Base-by-base conservation (phyloP, 2,329 filamentous ascomycete genomes). In the Hymenoscyphus albidus region DNA sequence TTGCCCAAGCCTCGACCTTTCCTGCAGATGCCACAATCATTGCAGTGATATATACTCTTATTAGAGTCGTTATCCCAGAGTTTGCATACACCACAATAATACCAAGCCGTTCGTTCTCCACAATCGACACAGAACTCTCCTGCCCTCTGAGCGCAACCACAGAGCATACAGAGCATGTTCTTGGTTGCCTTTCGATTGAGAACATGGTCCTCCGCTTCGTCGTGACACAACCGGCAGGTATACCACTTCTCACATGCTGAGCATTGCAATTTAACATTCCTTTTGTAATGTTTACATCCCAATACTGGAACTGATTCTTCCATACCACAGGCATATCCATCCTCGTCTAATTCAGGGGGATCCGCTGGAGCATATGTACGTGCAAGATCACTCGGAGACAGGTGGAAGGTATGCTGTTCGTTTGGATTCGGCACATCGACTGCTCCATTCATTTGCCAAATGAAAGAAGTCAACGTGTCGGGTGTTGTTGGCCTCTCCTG, bases 101-200 rank as follows among this genome's bases (percentile, higher is more conserved):
- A 98, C 73, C 90, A 90, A 13, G 94, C 93, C 6, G 92, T 86
- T 64, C 87, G 85, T 70, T 88, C 86, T 18, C 88, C 89, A 75
- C 95, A 99, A 63, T 86, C 83, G 60, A 84, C 81, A 76, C 95
- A 99, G 61, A 86, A 82, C 68, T 96, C 92, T 38, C 86, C 87
- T 3, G 91, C 93, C 64, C 85, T 85, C 73, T 99, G 95, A 1
- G 95, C 89, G 63, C 90, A 92, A 6, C 88, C 87, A 76, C 95
- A 99, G 35, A 93, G 82, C 95, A 99, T 99, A 77, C 95, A 99
- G 5, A 99, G 84, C 95, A 99, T 99, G 73, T 97, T 90, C 76
- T 89, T 89, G 7, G 94, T 99, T 71, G 91, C 90, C 71, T 88
- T 88, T 61, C 95, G 87, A 70, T 93, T 86, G 64, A 99, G 81